These are phyloP conservation scores for Inonotus obliquus DNA, from an alignment of 1,284 basidiomycete species.

Conservation along the genomic window DNA sequence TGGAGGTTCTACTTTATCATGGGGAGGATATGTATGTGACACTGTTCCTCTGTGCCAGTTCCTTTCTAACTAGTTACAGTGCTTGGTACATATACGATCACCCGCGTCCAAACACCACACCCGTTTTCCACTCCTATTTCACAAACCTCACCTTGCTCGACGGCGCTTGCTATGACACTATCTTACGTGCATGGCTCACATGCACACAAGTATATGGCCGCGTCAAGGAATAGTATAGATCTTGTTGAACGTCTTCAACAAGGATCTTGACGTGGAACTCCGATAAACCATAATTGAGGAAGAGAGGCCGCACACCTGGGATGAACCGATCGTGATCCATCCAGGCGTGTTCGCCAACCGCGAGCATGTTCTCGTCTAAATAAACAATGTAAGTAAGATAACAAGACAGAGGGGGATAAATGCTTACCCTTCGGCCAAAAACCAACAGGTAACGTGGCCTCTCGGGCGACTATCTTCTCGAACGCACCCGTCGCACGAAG, in stretches of 20 bases:
- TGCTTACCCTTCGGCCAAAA: slow-evolving; percentile 52
- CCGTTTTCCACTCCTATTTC: slow-evolving; percentile 23
- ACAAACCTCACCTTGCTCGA: slow-evolving; percentile 19
- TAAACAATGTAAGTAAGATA: slow-evolving; percentile 11
- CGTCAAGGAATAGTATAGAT: slow-evolving; percentile 57
- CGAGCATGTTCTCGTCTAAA: slow-evolving; percentile 38
- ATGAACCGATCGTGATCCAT: slow-evolving; percentile 63
- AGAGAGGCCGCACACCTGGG: slow-evolving; percentile 53
- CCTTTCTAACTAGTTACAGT: slow-evolving; percentile 31
- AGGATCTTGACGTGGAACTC: slow-evolving; percentile 48
- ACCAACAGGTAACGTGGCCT: slow-evolving; percentile 53
- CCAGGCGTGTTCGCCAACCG: slow-evolving; percentile 64
- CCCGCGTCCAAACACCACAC: slow-evolving; percentile 35
- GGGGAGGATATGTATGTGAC: slow-evolving; percentile 69
- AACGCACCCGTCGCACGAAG: slow-evolving; percentile 42
- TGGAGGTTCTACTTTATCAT: slow-evolving; percentile 85
- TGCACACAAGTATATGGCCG: slow-evolving; percentile 49
- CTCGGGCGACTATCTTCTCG: slow-evolving; percentile 44
- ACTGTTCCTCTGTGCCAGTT: neutral
- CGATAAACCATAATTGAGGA: slow-evolving; percentile 46
- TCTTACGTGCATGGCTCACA: slow-evolving; percentile 54
- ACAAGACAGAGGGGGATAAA: slow-evolving; percentile 14
- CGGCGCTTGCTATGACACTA: slow-evolving; percentile 20
- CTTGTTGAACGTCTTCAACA: slow-evolving; percentile 55
- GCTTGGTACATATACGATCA: slow-evolving; percentile 77